Conservation (phyloP, 768 basidiomycete species). For the Peribolospora kevripleyi region DNA sequence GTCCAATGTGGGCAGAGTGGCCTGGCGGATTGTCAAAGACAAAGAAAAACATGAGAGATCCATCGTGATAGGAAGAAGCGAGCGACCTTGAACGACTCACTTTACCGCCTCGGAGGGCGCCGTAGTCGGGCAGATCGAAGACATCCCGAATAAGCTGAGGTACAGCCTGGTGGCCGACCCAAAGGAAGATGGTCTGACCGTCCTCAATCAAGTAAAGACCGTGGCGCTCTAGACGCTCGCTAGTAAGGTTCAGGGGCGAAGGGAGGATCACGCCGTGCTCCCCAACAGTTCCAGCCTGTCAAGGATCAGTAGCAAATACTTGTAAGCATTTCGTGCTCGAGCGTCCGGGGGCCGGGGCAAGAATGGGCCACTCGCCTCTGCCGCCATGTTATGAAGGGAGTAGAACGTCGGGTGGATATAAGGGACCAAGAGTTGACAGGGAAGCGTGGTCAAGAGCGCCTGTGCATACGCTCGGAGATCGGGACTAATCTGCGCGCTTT, state of each 20-base stretch:
- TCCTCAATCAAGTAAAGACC: slow-evolving; percentile 94
- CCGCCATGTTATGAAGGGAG: slow-evolving; percentile 83
- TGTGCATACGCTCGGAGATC: slow-evolving; percentile 92
- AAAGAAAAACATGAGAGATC: background rate
- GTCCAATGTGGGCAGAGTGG: slow-evolving; percentile 66
- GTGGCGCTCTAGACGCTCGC: slow-evolving; percentile 83
- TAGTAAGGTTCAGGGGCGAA: slow-evolving; percentile 63
- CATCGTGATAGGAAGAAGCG: background rate
- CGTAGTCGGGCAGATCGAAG: slow-evolving; percentile 69
- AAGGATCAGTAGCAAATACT: background rate
- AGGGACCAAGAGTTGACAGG: slow-evolving; percentile 70
- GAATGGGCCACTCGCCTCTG: slow-evolving; percentile 34
- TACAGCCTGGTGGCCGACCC: slow-evolving; percentile 96
- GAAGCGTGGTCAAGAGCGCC: slow-evolving; percentile 66
- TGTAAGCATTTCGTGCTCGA: background rate
- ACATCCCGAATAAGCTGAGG: slow-evolving; percentile 83
- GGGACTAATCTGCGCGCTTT: slow-evolving; percentile 89
- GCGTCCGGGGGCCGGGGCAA: background rate
- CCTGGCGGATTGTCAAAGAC: slow-evolving; percentile 26
- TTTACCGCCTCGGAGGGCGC: slow-evolving; percentile 80
- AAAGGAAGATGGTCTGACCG: slow-evolving; percentile 90
- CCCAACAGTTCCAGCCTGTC: slow-evolving; percentile 67
- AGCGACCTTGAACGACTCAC: slow-evolving; percentile 21
- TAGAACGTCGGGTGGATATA: slow-evolving; percentile 92
- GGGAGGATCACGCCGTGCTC: slow-evolving; percentile 75